Evolutionary conservation across 345 rosid species (phyloP).

Genomic region (Populus deltoides): DNA sequence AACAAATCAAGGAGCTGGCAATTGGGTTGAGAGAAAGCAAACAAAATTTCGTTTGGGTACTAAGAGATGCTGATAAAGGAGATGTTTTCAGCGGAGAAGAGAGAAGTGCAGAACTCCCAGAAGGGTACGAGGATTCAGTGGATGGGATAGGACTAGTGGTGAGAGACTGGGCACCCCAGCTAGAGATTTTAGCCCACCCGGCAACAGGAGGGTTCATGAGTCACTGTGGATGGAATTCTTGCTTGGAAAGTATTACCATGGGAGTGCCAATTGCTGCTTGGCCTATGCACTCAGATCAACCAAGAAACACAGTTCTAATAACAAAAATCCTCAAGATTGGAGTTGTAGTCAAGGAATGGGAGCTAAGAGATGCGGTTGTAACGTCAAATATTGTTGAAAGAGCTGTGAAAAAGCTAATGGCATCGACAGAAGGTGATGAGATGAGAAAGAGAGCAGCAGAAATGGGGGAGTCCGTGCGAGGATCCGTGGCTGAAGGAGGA

Average conservation of each 20-base stretch:
- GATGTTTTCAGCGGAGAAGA: constrained; percentile 38
- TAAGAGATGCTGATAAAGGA: constrained; percentile 57
- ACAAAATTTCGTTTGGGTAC: constrained; percentile 60
- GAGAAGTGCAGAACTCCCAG: constrained; percentile 30
- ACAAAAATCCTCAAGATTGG: constrained; percentile 44
- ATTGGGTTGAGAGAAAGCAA: constrained; percentile 40
- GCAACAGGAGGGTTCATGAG: constrained; percentile 54
- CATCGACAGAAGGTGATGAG: constrained; percentile 42
- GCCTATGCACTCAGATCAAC: constrained; percentile 71
- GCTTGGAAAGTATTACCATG: constrained; percentile 64
- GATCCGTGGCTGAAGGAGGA: constrained; percentile 38
- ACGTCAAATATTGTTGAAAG: constrained; percentile 21
- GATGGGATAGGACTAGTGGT: constrained; percentile 37
- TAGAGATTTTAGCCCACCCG: constrained; percentile 48
- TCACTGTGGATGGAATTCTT: constrained; percentile 74
- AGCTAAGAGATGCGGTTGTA: constrained; percentile 16
- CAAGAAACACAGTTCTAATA: constrained; percentile 41
- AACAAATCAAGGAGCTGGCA: constrained; percentile 43
- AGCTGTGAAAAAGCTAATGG: constrained; percentile 43
- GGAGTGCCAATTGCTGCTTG: constrained; percentile 62
- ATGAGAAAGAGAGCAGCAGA: constrained; percentile 45
- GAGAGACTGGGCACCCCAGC: constrained; percentile 65
- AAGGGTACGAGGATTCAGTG: constrained; percentile 38
- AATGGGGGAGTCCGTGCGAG: constrained; percentile 20
- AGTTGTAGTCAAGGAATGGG: constrained; percentile 34